Evolutionary conservation across 140 eudicot species (phyloP), one percentile per base, ranked within the genome.

Genomic region (Anethum foeniculum): DNA sequence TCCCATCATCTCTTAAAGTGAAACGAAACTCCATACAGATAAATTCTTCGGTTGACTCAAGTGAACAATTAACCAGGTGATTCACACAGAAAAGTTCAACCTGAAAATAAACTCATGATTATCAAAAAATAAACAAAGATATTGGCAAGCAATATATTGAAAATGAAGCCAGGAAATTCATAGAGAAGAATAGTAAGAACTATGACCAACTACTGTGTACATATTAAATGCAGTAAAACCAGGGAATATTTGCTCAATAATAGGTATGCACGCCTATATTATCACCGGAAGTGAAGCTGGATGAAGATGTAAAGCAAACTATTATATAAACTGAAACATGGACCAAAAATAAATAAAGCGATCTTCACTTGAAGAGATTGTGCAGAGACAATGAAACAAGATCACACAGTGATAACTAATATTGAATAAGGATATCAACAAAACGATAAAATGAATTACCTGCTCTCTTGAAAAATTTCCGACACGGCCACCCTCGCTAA

Each of bases 401-500:
- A 34, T 36, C 38, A 77, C 1, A 39, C 46, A 36, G 32, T 13
- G 14, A 15, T 44, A 75, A 44, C 15, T 11, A 28, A 64, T 27
- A 65, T 21, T 19, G 15, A 65, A 79, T 47, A 67, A 67, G 21
- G 48, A 65, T 62, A 18, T 46, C 75, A 41, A 64, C 27, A 64
- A 64, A 34, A 3, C 8, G 41, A 43, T 64, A 15, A 30, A 75
- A 27, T 64, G n/a, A 62, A 4, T 81, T 75, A 94, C 98, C 96
- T 96, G 99, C 85, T 96, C 99, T 84, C 99, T 87, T 41, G 99
- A 85, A 81, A 96, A 96, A 81, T 86, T 82, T 16, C 99, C 99
- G 65, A 96, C 99, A 82, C 99, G 99, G n/a, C 99, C 99, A n/a
- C 99, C 99, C 77, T 96, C 99, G 86, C 99, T 96, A 79, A 96